Evolutionary conservation across 2,329 filamentous ascomycete species (phyloP), one percentile per base, ranked within the genome.

Genomic region (Pleochaeta shiraiana): DNA sequence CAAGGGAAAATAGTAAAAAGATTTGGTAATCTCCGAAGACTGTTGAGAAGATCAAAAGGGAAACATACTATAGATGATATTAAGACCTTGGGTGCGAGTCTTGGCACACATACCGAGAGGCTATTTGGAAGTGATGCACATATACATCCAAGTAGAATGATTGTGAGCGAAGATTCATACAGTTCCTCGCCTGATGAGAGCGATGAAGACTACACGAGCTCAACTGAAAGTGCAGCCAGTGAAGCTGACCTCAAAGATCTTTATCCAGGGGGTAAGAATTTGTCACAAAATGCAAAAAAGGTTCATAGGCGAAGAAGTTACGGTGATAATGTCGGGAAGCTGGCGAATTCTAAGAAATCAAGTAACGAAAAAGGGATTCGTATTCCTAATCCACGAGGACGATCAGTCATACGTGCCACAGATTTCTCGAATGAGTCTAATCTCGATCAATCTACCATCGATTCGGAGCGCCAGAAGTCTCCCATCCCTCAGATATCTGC

Each of bases 61-160:
- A 70, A 66, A 63, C 71, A 71, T 59, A 72, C 68, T 1, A 70
- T 72, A 65, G 69, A 70, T 45, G 69, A 69, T 1, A 63, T 74
- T 9, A 67, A 68, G 68, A 78, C 80, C 73, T 74, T 87, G 60
- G 84, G 84, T 2, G 78, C 88, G 26, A 87, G 78, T 68, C 78
- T 89, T 67, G 85, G 86, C 1, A 91, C 92, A 74, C 84, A 85
- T 67, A 90, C 88, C 2, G 86, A 90, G 68, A 83, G 83, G 64
- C 75, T 95, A 1, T 79, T 83, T 2, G 68, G 68, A 1, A 63
- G 69, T 57, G 66, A 73, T 14, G 65, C 70, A 1, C 64, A 66
- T 19, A 65, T 68, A 26, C 72, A 74, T 65, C 74, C 78, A 16
- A 77, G 76, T 65, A 74, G 78, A 43, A 74, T 74, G 14, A 78